Base-by-base conservation (phyloP, 345 rosid species). In the Brassica rapa region DNA sequence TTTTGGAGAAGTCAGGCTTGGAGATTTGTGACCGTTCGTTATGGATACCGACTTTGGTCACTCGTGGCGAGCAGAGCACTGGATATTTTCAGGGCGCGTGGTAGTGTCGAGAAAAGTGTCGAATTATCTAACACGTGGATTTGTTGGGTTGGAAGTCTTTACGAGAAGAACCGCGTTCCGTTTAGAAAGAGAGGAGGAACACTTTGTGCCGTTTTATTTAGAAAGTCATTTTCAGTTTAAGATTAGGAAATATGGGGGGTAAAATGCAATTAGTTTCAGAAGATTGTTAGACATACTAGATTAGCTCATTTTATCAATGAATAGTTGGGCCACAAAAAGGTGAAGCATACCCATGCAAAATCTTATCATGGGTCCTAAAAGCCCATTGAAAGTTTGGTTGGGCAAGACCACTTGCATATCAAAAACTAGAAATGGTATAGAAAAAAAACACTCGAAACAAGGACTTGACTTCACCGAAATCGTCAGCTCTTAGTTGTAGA, bases 61-160 rank as follows among this genome's bases (percentile, higher is more conserved):
- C 63, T 74, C 82, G 71, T 69, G 71, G 79, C 66, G 32, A 55
- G 2, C 66, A 68, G 75, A 61, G 30, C 27, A 68, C 75, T 80
- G 62, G 67, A 79, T 79, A 73, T 59, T 73, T 78, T 29, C 75
- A 51, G 29, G 79, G 79, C 75, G 82, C 66, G 79, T 80, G 82
- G 11, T 80, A 62, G 32, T 73, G 69, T 79, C 68, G 77, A 33
- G 67, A 24, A 39, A 64, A 12, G 76, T 55, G 37, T 21, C 5
- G 5, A 43, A 43, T 12, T 43, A 46, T 62, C 70, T 76, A 0
- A 60, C 74, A 73, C 70, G 74, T 68, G 74, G 46, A 7, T 2
- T 49, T 67, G 2, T 33, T 24, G 49, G 19, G 19, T 19, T 19
- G 19, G 19, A 19, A 19, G 19, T 0, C 0, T 65, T 19, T 8